phyloP scores from a whole-genome alignment of 2,329 filamentous ascomycete species.

The Acrocalymma vagum region DNA sequence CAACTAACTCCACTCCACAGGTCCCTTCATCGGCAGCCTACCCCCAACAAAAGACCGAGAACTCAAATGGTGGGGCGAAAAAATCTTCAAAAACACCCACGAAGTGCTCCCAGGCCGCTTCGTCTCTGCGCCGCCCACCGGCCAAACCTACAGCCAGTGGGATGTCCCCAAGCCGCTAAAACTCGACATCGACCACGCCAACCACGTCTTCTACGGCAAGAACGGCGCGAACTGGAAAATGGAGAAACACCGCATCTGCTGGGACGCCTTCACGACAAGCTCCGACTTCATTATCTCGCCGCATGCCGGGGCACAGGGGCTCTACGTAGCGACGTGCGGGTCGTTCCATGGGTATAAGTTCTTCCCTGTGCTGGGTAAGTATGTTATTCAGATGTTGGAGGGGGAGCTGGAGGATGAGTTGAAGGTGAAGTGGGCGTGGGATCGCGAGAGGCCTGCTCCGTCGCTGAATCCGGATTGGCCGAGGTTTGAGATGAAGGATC shows the following conservation, averaged over 20 bases:
- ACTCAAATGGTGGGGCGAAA: constrained; percentile 45
- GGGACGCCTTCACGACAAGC: constrained; percentile 70
- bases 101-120: constrained; percentile 56
- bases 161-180: constrained; percentile 64
- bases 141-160: constrained; percentile 70
- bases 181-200: constrained; percentile 66
- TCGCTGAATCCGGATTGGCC: constrained; percentile 64
- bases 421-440: constrained; percentile 69
- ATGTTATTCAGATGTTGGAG: constrained; percentile 61
- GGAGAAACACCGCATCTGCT: constrained; percentile 71
- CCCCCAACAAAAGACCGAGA: constrained; percentile 43
- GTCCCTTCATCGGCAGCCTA: constrained; percentile 42
- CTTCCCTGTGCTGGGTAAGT: constrained; percentile 64
- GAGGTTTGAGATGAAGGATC: constrained; percentile 64
- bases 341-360: constrained; percentile 71
- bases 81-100: constrained; percentile 45
- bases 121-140: constrained; percentile 65
- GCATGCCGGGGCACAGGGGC: constrained; percentile 54
- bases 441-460: constrained; percentile 64
- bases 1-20: constrained; percentile 4
- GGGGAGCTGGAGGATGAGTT: constrained; percentile 55
- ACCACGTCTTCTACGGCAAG: constrained; percentile 67
- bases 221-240: constrained; percentile 65
- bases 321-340: constrained; percentile 68
- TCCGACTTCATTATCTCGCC: constrained; percentile 65